These are phyloP conservation scores for Pascua sp. DNA, from an alignment of 1,284 basidiomycete species.

Conservation along the genomic window DNA sequence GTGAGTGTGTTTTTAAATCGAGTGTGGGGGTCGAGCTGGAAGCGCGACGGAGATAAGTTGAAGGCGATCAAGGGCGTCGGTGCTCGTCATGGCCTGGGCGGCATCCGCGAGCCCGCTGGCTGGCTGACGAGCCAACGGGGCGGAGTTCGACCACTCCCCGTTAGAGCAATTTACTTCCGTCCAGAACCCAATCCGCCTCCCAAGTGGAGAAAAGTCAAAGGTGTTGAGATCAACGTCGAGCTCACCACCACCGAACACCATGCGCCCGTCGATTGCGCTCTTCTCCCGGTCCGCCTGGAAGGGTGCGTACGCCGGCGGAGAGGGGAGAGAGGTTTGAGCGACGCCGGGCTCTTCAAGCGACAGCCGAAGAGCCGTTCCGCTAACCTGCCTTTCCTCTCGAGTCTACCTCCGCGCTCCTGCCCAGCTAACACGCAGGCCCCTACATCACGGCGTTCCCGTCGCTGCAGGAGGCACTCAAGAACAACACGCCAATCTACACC, in stretches of 20 bases:
- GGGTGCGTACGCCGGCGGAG: conserved; percentile 36
- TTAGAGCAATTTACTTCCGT: conserved; percentile 9
- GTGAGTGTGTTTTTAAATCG: not conserved
- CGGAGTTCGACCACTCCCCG: not conserved
- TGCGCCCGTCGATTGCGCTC: conserved; percentile 17
- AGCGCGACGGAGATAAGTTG: not conserved
- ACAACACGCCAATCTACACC: conserved; percentile 83
- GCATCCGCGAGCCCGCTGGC: too few species aligned
- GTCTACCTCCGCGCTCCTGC: not conserved
- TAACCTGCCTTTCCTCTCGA: too few species aligned
- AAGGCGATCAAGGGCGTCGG: not conserved
- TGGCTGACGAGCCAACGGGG: not conserved
- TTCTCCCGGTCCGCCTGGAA: conserved; percentile 52
- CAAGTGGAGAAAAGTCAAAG: not conserved
- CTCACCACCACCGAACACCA: conserved; percentile 5
- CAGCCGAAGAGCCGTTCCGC: too few species aligned
- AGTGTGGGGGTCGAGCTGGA: not conserved
- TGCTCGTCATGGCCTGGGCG: too few species aligned
- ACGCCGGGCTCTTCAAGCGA: not conserved
- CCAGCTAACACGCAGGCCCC: conserved; percentile 60
- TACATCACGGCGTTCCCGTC: conserved; percentile 94
- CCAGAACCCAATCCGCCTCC: not conserved
- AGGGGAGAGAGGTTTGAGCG: not conserved
- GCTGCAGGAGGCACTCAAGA: conserved; percentile 73
- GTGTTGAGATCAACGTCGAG: not conserved